Evolutionary conservation across 495 filamentous ascomycete species (phyloP).

Genomic region (Astrothelium macrocarpum): DNA sequence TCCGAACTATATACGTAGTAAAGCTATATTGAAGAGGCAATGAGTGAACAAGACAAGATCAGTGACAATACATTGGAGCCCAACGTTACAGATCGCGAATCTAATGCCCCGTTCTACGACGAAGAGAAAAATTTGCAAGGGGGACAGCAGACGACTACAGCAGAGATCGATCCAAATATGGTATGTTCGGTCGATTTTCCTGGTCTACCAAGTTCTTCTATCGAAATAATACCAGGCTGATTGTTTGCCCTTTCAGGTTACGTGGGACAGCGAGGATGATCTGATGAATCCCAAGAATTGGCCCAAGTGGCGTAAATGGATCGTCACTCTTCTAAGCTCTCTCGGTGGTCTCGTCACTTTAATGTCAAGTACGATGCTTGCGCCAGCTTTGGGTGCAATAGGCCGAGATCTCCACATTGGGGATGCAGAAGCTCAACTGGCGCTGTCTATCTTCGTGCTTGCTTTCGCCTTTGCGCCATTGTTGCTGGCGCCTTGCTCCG

Average conservation of each 20-base stretch:
- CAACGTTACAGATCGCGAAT: no score
- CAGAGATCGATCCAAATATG: no score
- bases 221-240: no score
- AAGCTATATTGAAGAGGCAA: no score
- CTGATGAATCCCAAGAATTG: slow-evolving; percentile 12
- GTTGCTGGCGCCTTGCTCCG: slow-evolving; percentile 50
- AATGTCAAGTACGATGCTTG: slow-evolving; percentile 24
- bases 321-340: slow-evolving; percentile 14
- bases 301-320: slow-evolving; percentile 17
- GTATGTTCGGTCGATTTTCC: no score
- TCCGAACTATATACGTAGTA: no score
- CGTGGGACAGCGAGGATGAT: slow-evolving; percentile 8
- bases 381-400: slow-evolving; percentile 20
- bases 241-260: background rate
- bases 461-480: slow-evolving; percentile 52
- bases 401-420: slow-evolving; percentile 20
- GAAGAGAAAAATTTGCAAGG: no score
- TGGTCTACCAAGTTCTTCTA: no score
- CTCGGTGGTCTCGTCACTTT: slow-evolving; percentile 20
- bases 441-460: slow-evolving; percentile 33
- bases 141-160: no score
- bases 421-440: slow-evolving; percentile 14
- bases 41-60: no score
- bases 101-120: no score
- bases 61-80: no score